Evolutionary conservation across 768 basidiomycete species (phyloP).

Genomic region (Boletus coccyginus): DNA sequence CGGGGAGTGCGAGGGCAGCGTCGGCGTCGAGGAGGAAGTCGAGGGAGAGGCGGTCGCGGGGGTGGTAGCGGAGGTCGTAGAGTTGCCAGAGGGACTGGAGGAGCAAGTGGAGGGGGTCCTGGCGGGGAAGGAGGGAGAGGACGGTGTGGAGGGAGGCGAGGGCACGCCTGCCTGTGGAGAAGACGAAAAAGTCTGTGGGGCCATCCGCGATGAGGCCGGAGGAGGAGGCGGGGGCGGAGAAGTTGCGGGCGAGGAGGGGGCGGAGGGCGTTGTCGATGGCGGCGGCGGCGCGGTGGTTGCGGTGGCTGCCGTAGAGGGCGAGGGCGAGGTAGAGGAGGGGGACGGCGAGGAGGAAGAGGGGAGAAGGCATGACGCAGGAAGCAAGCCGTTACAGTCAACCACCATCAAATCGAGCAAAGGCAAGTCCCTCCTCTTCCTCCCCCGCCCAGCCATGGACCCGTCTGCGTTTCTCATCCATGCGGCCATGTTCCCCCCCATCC

Average conservation of each 20-base stretch:
- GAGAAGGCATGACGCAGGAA: constrained; percentile 8
- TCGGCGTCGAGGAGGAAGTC: constrained; percentile 68
- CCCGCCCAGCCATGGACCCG: constrained; percentile 24
- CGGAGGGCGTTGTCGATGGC: constrained; percentile 64
- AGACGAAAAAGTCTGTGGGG: constrained; percentile 76
- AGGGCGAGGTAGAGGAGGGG: constrained; percentile 56
- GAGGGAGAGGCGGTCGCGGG: constrained; percentile 67
- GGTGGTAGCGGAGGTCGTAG: constrained; percentile 72
- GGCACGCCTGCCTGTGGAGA: constrained; percentile 83
- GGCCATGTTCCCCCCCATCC: constrained; percentile 21
- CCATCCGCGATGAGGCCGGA: constrained; percentile 63
- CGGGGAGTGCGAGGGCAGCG: constrained; percentile 41
- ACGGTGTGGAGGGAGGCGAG: constrained; percentile 76
- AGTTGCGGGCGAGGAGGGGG: constrained; percentile 63
- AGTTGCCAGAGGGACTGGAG: constrained; percentile 62
- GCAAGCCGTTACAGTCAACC: constrained; percentile 1
- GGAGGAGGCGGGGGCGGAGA: constrained; percentile 59
- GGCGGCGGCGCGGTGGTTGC: constrained; percentile 59
- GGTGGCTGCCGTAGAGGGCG: constrained; percentile 56
- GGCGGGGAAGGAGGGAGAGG: constrained; percentile 75
- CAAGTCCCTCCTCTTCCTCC: constrained; percentile 3
- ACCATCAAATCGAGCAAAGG: constrained; percentile 16
- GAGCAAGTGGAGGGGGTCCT: constrained; percentile 69
- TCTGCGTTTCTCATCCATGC: constrained; percentile 14
- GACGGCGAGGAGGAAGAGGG: constrained; percentile 41